Conservation (phyloP, 805 yeast species). For the Candida gorgasii region DNA sequence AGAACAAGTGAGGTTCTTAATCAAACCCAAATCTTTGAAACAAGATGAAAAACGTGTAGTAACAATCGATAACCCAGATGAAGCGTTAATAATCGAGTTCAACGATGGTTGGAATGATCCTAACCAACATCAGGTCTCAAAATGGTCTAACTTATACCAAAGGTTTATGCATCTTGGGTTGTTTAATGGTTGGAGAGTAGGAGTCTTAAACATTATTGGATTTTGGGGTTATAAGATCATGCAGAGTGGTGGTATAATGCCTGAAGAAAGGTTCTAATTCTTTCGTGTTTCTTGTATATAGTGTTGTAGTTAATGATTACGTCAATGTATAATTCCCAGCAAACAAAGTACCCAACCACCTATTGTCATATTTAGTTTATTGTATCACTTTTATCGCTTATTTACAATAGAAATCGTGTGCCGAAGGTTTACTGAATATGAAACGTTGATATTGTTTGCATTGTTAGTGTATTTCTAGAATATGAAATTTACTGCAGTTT, state of each 20-base stretch:
- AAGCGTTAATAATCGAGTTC: constrained; percentile 57
- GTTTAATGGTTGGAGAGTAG: constrained; percentile 93
- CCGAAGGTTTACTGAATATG: neutral
- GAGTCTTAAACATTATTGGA: constrained; percentile 74
- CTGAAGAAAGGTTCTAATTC: constrained; percentile 28
- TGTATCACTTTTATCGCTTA: neutral
- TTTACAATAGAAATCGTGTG: neutral
- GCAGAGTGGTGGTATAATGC: constrained; percentile 43
- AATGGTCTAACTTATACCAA: constrained; percentile 43
- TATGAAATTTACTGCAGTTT: neutral
- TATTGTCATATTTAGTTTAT: no score
- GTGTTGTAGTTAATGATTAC: neutral
- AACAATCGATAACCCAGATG: constrained; percentile 45
- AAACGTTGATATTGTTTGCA: neutral
- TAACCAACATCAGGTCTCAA: constrained; percentile 7
- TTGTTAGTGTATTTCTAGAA: neutral
- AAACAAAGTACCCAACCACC: no score
- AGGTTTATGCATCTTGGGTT: constrained; percentile 29
- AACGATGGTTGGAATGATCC: constrained; percentile 48
- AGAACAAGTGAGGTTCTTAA: constrained; percentile 71
- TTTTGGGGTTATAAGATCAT: constrained; percentile 76
- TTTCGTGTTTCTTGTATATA: constrained; percentile 1
- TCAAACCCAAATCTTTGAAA: constrained; percentile 36
- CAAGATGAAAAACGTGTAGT: constrained; percentile 38
- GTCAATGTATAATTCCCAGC: no score